Evolutionary conservation across 768 basidiomycete genomes (phyloP), one percentile per base, ranked within the genome.

Genomic region (Grammothele lineata): DNA sequence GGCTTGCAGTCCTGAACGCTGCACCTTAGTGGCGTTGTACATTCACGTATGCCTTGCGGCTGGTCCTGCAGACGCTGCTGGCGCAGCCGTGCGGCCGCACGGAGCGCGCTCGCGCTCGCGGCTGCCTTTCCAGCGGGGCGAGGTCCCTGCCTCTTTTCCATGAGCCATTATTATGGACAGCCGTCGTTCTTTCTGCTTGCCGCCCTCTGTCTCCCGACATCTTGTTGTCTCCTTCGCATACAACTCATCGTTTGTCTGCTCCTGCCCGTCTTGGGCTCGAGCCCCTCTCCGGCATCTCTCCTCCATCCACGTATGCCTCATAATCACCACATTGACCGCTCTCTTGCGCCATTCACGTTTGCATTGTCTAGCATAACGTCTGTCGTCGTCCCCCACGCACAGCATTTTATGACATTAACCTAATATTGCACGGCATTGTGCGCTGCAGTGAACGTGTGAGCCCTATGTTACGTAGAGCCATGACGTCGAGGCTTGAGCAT

Each of bases 371-470:
- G 35, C 46, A 43, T 52, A 53, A 44, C 51, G 51, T 44, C 51
- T 48, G 51, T 47, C 51, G 51, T 52, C 51, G 51, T 46, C 47
- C 27, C 19, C 50, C 40, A 47, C 45, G 50, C 43, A 41, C 50
- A 47, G 50, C 45, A 30, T 30, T 35, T 47, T 48, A 48, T 53
- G 46, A 53, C 51, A 48, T 39, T 53, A 53, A 53, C n/a, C 38
- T 45, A 43, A 37, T 53, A 45, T 48, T 40, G 36, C 45, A 47
- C 14, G n/a, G 46, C 45, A 53, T 40, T 9, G 17, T 22, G 18
- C 27, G 39, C 50, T 40, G 14, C 27, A 30, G 27, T 30, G 14
- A 30, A 7, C 27, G 27, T 30, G 27, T 30, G 27, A 30, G 27
- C 27, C 7, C 27, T 14, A 30, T 30, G 27, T 14, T 14, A 7